Evolutionary conservation across 176 grass and related monocot species (phyloP).

Genomic region (Tuctoria greenei): DNA sequence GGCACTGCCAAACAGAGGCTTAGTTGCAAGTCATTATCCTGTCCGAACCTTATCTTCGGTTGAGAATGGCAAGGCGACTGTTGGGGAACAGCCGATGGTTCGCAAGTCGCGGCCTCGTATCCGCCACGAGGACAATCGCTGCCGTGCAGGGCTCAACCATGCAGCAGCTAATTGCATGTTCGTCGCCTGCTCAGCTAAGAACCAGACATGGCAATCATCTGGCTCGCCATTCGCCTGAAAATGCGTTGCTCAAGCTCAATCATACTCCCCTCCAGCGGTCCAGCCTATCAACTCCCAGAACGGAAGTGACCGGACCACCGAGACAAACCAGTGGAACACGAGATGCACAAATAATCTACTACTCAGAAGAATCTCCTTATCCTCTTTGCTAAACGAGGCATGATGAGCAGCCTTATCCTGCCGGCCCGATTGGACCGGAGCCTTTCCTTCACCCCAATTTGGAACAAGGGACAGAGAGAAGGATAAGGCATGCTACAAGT

Average conservation of each 20-base stretch:
- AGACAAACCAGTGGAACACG: neutral
- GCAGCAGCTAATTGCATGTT: neutral
- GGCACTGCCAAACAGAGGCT: neutral
- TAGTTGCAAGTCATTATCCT: neutral
- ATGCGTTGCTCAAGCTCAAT: neutral
- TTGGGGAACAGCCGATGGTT: neutral
- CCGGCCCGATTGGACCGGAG: neutral
- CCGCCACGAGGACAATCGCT: neutral
- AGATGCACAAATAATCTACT: neutral
- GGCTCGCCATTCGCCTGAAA: neutral
- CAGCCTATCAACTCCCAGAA: neutral
- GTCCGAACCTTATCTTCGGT: neutral
- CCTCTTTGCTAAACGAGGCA: constrained; percentile 10
- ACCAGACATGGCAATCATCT: neutral
- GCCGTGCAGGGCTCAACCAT: neutral
- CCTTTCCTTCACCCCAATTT: constrained; percentile 1
- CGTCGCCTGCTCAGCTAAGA: neutral
- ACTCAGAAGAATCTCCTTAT: neutral
- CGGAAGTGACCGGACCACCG: neutral
- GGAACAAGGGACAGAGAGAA: neutral
- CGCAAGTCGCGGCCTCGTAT: neutral
- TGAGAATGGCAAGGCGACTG: neutral
- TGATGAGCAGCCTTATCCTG: neutral
- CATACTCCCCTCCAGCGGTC: neutral
- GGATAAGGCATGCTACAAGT: constrained; percentile 4